A percentile compares a stretch with the other conserved stretches of the same genome.
phyloP scores from a whole-genome alignment of 1,284 basidiomycete species.

The Inonotus hispidus region DNA sequence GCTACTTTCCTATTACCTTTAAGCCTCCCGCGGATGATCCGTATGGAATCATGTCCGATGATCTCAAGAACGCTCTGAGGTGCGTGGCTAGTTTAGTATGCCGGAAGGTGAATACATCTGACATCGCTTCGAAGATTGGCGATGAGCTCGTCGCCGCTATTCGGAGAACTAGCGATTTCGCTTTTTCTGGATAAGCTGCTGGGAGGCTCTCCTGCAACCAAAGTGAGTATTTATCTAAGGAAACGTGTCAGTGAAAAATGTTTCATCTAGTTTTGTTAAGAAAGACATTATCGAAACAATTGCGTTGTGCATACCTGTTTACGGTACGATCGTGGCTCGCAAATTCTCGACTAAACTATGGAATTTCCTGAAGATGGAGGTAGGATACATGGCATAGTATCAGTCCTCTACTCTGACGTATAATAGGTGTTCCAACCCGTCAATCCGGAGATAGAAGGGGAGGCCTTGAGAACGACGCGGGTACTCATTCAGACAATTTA shows the following conservation, averaged over 20 bases:
- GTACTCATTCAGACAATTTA: slow-evolving; percentile 73
- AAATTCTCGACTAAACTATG: slow-evolving; percentile 73
- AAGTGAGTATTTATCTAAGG: slow-evolving; percentile 44
- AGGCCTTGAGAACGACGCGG: slow-evolving; percentile 67
- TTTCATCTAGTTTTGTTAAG: slow-evolving; percentile 35
- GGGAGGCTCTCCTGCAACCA: slow-evolving; percentile 78
- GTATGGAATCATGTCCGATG: slow-evolving; percentile 87
- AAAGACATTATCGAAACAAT: slow-evolving; percentile 80
- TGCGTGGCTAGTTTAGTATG: slow-evolving; percentile 24
- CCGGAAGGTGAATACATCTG: neutral
- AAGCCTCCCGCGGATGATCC: slow-evolving; percentile 92
- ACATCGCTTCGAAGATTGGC: slow-evolving; percentile 37
- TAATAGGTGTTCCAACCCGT: slow-evolving; percentile 85
- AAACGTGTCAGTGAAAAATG: neutral
- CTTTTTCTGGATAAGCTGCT: slow-evolving; percentile 91
- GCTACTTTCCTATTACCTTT: slow-evolving; percentile 99
- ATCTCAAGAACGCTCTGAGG: slow-evolving; percentile 76
- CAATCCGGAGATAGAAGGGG: slow-evolving; percentile 65
- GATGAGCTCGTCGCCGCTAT: slow-evolving; percentile 74
- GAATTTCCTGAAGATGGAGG: slow-evolving; percentile 86
- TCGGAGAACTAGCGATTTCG: slow-evolving; percentile 82
- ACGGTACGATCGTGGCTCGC: slow-evolving; percentile 60
- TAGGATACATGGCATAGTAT: slow-evolving; percentile 28
- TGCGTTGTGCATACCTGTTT: slow-evolving; percentile 72
- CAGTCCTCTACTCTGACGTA: slow-evolving; percentile 4